Evolutionary conservation across 345 rosid species (phyloP).

Genomic region (Moringa oleifera): DNA sequence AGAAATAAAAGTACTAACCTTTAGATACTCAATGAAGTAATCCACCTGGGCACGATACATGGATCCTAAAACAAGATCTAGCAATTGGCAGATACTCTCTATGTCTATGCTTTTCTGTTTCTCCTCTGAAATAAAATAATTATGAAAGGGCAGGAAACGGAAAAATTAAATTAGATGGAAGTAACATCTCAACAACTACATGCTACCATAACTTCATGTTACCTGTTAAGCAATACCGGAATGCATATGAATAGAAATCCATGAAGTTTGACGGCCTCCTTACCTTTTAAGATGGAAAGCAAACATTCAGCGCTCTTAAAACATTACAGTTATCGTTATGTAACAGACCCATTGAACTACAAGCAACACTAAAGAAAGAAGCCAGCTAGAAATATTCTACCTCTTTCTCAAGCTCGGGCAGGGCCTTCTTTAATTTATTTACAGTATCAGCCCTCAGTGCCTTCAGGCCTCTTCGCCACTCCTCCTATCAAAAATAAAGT

Average conservation of each 20-base stretch:
- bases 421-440: slow-evolving; percentile 65
- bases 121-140: slow-evolving; percentile 63
- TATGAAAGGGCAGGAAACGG: neutral
- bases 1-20: slow-evolving; percentile 35
- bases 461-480: slow-evolving; percentile 82
- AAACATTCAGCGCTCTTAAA: slow-evolving; percentile 8
- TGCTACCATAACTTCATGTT: slow-evolving; percentile 4
- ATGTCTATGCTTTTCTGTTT: slow-evolving; percentile 85
- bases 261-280: slow-evolving; percentile 61
- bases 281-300: slow-evolving; percentile 44
- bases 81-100: slow-evolving; percentile 80
- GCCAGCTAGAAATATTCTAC: slow-evolving; percentile 25
- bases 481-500: slow-evolving; percentile 49
- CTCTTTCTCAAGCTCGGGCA: slow-evolving; percentile 83
- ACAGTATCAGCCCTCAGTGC: slow-evolving; percentile 61
- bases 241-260: slow-evolving; percentile 81
- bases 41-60: slow-evolving; percentile 70
- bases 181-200: slow-evolving; percentile 2
- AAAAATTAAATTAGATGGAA: neutral
- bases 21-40: slow-evolving; percentile 62
- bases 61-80: slow-evolving; percentile 75
- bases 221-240: slow-evolving; percentile 94
- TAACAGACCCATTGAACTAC: neutral
- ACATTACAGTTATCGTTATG: neutral
- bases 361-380: neutral